These are phyloP conservation scores for Solanum hybrid DNA, from an alignment of 305 asterid genomes.

Conservation along the genomic window DNA sequence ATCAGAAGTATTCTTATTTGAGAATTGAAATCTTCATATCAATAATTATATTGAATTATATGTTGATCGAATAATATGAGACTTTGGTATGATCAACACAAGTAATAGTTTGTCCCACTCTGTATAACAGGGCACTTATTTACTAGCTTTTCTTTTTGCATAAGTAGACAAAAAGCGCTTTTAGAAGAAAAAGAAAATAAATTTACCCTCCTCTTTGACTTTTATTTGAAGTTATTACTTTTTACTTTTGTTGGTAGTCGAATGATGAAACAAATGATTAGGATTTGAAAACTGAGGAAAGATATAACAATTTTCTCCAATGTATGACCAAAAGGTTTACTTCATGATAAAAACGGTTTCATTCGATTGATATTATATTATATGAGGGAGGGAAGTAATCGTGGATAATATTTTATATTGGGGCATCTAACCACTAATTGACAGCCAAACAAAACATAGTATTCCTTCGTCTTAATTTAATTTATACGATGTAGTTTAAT, in stretches of 20 bases:
- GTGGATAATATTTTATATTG: not conserved
- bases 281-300: not conserved
- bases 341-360: not conserved
- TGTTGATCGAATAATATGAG: not conserved
- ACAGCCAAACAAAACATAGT: not conserved
- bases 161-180: not conserved
- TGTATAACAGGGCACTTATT: not conserved
- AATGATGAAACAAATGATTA: not conserved
- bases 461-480: too few relatives aligned
- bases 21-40: not conserved
- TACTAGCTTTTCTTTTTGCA: not conserved
- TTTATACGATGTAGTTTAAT: not conserved
- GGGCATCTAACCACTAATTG: not conserved
- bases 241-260: not conserved
- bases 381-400: not conserved
- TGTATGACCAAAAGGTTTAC: not conserved
- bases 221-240: not conserved
- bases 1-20: not conserved
- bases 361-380: not conserved
- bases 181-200: not conserved
- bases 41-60: not conserved
- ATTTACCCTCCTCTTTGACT: not conserved
- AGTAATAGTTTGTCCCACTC: not conserved
- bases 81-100: too few relatives aligned
- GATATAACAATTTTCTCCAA: not conserved